Evolutionary conservation across 805 yeast genomes (phyloP).

Genomic region (Pichia insulana): DNA sequence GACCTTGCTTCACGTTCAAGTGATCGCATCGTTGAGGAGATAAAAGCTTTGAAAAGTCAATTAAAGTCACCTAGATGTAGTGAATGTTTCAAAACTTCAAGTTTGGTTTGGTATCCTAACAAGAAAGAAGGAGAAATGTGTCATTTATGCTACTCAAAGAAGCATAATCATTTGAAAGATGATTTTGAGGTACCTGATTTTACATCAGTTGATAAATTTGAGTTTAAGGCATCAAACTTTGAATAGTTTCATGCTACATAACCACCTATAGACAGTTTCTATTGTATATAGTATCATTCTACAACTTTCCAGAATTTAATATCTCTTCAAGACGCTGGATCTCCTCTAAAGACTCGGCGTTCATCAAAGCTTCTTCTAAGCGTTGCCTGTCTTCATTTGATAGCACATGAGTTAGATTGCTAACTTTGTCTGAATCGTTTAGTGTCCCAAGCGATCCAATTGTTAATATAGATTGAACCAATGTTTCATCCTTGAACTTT

Average conservation of each 20-base stretch:
- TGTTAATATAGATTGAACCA: conserved; percentile 25
- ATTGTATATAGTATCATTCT: too few species aligned
- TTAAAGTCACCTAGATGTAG: background rate
- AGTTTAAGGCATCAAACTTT: conserved; percentile 1
- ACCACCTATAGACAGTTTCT: too few species aligned
- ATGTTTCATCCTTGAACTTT: conserved; percentile 31
- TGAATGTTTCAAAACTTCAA: conserved; percentile 2
- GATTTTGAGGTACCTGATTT: conserved; percentile 3
- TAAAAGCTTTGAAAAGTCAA: background rate
- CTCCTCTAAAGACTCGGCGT: conserved; percentile 65
- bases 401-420: conserved; percentile 27
- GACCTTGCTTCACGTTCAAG: background rate
- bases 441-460: background rate
- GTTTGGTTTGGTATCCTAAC: conserved; percentile 6
- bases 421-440: background rate
- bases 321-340: conserved; percentile 60
- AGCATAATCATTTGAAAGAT: background rate
- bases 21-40: background rate
- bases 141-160: background rate
- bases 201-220: background rate
- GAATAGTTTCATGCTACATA: background rate
- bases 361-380: conserved; percentile 44
- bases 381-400: conserved; percentile 43
- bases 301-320: conserved; percentile 29
- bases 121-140: conserved; percentile 3